Conservation (phyloP, 164 flowering plant species). For the Piper betle region DNA sequence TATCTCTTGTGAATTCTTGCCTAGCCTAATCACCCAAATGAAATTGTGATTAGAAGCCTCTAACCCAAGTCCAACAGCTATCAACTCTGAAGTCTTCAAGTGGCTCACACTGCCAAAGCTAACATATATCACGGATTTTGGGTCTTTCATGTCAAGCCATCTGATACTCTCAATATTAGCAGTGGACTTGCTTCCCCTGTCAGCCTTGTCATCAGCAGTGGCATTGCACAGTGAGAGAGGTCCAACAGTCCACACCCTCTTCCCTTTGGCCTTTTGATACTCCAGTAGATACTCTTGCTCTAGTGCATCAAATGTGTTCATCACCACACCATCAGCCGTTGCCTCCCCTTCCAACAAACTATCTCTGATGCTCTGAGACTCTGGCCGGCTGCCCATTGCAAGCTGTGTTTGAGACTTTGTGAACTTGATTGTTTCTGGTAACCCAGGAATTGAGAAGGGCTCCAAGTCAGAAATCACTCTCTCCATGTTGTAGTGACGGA, state of each 20-base stretch:
- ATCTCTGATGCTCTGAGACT: neutral
- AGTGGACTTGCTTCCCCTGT: neutral
- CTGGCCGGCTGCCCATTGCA: neutral
- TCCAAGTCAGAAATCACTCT: conserved; percentile 19
- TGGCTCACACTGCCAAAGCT: neutral
- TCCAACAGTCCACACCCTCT: neutral
- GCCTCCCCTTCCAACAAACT: neutral
- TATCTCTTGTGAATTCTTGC: neutral
- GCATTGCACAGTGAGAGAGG: neutral
- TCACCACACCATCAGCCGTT: neutral
- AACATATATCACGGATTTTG: neutral
- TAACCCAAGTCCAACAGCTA: neutral
- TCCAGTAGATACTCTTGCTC: neutral
- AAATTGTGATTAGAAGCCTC: neutral
- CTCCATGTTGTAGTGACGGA: conserved; percentile 8
- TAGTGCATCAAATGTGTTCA: conserved; percentile 1
- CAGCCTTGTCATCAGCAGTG: neutral
- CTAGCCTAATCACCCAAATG: neutral
- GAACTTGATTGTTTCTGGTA: conserved; percentile 15
- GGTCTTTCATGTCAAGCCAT: neutral
- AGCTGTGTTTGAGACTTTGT: neutral
- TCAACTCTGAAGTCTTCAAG: neutral
- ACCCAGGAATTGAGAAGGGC: conserved; percentile 23
- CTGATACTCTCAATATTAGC: neutral
- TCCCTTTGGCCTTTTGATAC: neutral